Evolutionary conservation across 345 rosid genomes (phyloP).

Genomic region (Eucalyptus microcorys): DNA sequence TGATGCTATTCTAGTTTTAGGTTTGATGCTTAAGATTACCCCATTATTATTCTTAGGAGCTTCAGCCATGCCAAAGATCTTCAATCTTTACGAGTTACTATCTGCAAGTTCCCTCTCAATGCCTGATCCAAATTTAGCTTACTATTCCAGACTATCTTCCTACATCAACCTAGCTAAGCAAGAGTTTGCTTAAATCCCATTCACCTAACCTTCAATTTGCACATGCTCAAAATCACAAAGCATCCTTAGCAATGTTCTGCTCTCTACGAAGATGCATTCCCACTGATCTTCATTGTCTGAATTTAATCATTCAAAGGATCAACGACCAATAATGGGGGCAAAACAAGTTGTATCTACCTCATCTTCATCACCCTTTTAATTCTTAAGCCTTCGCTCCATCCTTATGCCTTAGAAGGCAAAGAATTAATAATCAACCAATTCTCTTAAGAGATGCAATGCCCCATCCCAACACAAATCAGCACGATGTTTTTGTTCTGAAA

Average conservation of each 20-base stretch:
- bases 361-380: neutral
- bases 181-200: neutral
- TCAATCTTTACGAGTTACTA: neutral
- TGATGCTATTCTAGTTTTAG: neutral
- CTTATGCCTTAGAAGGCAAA: neutral
- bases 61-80: neutral
- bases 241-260: neutral
- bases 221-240: neutral
- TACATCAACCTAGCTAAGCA: neutral
- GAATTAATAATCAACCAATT: neutral
- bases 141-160: neutral
- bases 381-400: neutral
- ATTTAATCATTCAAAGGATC: neutral
- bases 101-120: neutral
- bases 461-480: neutral
- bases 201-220: neutral
- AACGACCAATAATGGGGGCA: neutral
- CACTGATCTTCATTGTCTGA: neutral
- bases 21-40: neutral
- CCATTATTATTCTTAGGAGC: neutral
- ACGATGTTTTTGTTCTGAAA: neutral
- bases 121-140: neutral
- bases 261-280: neutral
- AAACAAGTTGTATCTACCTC: neutral
- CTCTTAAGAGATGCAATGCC: neutral